Conservation (phyloP, 805 yeast genomes). For the Schizosaccharomyces osmophilus region DNA sequence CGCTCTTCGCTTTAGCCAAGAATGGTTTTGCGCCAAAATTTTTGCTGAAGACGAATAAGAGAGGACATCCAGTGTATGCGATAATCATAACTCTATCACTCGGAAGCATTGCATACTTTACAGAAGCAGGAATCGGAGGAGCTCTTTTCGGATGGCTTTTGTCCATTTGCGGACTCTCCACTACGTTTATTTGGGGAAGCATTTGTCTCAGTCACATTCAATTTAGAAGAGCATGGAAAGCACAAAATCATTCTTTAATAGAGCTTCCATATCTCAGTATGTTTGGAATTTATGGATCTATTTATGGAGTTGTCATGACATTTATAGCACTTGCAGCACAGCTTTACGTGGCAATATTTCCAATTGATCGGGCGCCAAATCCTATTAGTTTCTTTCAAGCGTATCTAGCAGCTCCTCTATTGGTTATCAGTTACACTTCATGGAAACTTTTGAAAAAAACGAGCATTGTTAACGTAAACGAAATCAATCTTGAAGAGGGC, state of each 20-base stretch:
- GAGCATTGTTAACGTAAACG: neutral
- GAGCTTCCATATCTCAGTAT: conserved; percentile 34
- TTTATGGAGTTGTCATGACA: conserved; percentile 35
- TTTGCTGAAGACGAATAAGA: conserved; percentile 45
- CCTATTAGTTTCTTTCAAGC: conserved; percentile 17
- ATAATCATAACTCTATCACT: conserved; percentile 22
- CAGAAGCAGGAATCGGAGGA: neutral
- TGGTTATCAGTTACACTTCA: conserved; percentile 24
- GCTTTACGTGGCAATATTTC: conserved; percentile 65
- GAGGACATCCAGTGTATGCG: conserved; percentile 58
- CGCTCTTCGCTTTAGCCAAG: conserved; percentile 41
- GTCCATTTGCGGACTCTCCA: conserved; percentile 50
- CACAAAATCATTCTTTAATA: conserved; percentile 45
- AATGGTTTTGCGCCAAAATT: conserved; percentile 40
- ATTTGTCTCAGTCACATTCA: conserved; percentile 45
- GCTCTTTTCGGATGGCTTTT: conserved; percentile 47
- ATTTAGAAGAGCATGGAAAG: conserved; percentile 35
- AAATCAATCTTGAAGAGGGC: neutral
- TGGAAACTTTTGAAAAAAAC: conserved; percentile 15
- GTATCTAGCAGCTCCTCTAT: conserved; percentile 13
- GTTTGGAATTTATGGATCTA: conserved; percentile 44
- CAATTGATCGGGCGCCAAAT: conserved; percentile 22
- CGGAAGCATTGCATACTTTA: conserved; percentile 15
- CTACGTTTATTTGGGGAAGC: conserved; percentile 59
- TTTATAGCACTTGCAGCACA: conserved; percentile 42